These are phyloP conservation scores for Trichoderma simmonsii DNA, from an alignment of 2,329 filamentous ascomycete genomes.

Conservation along the genomic window DNA sequence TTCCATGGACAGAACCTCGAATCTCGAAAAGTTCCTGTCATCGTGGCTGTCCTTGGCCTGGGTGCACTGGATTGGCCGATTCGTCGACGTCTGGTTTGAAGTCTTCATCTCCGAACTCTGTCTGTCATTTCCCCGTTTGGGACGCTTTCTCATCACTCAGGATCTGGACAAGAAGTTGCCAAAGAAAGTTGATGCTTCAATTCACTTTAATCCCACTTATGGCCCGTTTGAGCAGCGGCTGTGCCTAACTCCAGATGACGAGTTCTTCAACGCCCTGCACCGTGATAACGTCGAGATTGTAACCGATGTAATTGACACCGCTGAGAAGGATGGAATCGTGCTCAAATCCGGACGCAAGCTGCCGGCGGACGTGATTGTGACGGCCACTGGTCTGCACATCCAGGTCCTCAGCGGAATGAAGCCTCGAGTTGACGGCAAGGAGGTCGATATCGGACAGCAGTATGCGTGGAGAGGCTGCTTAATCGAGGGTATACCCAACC, in stretches of 20 bases:
- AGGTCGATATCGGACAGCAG: conserved; percentile 46
- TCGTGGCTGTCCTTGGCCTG: conserved; percentile 47
- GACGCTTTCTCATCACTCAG: conserved; percentile 36
- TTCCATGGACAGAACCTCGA: conserved; percentile 44
- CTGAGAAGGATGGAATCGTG: conserved; percentile 47
- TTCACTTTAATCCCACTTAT: conserved; percentile 64
- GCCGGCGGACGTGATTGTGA: conserved; percentile 64
- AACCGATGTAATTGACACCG: conserved; percentile 51
- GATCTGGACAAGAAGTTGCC: conserved; percentile 52
- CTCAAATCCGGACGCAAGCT: conserved; percentile 49
- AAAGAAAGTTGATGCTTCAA: conserved; percentile 49
- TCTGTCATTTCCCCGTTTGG: conserved; percentile 27
- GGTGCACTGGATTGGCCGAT: conserved; percentile 46
- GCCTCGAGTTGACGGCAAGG: conserved; percentile 52
- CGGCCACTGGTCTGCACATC: conserved; percentile 64
- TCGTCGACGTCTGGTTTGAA: conserved; percentile 47
- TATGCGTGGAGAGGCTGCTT: conserved; percentile 64
- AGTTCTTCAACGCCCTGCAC: conserved; percentile 53
- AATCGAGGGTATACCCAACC: conserved; percentile 65
- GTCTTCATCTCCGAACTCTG: conserved; percentile 38
- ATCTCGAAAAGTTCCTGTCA: conserved; percentile 37
- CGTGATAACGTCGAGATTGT: conserved; percentile 45
- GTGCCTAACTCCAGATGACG: conserved; percentile 60
- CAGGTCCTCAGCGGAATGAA: conserved; percentile 52
- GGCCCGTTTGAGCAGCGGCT: conserved; percentile 72